These are phyloP conservation scores for Astraeus odoratus DNA, from an alignment of 768 basidiomycete genomes.

Conservation along the genomic window DNA sequence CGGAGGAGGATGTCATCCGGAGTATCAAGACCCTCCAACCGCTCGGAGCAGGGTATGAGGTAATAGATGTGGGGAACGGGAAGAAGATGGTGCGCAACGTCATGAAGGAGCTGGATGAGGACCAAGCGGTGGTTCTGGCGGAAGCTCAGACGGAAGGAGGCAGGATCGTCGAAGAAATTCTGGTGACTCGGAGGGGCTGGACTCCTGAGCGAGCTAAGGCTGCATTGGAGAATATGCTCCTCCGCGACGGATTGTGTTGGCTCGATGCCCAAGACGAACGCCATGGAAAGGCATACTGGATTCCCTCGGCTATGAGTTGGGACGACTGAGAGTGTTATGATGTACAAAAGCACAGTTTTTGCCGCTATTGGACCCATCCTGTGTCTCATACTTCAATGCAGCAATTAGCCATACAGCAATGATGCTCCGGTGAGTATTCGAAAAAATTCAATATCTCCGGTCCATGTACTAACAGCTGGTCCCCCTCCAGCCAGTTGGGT, in stretches of 20 bases:
- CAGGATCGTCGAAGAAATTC: constrained; percentile 53
- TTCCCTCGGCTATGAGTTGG: constrained; percentile 85
- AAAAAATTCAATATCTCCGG: no score
- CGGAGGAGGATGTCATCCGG: constrained; percentile 76
- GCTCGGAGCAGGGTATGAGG: constrained; percentile 86
- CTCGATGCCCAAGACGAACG: constrained; percentile 81
- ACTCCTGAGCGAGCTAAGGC: constrained; percentile 64
- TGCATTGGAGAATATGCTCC: constrained; percentile 84
- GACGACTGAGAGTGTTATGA: constrained; percentile 38
- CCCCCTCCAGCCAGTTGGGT: no score
- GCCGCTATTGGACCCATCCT: neutral
- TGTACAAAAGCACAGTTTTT: neutral
- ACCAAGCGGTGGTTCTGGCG: constrained; percentile 78
- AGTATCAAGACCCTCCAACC: constrained; percentile 86
- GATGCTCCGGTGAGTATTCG: no score
- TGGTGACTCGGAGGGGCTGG: constrained; percentile 69
- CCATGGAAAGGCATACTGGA: constrained; percentile 71
- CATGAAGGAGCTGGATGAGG: constrained; percentile 85
- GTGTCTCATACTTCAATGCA: no score
- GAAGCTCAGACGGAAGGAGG: constrained; percentile 65
- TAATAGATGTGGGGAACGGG: constrained; percentile 64
- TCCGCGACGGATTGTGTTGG: constrained; percentile 92
- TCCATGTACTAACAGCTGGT: no score
- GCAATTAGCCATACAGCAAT: no score
- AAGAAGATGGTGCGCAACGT: constrained; percentile 81